Evolutionary conservation across 495 filamentous ascomycete species (phyloP), one percentile per base, ranked within the genome.

Genomic region (Penicillium waksmanii): DNA sequence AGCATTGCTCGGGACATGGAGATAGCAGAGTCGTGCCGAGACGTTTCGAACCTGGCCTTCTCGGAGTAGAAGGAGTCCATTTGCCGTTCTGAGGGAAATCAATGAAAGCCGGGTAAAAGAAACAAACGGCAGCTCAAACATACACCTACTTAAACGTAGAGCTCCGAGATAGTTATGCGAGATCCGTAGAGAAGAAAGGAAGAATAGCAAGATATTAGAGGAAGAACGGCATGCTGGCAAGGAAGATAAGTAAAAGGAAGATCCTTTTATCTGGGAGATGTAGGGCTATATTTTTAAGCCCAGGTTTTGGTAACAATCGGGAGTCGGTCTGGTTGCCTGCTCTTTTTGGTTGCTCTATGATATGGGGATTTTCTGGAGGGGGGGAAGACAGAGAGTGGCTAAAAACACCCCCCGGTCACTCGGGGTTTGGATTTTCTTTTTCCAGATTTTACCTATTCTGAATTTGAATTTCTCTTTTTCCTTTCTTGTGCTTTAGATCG

Each of bases 21-120:
- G 25, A 72, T 57, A 53, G 60, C 42, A 36, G 52, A 42, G 44
- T 61, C 61, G 36, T 58, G 62, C 17, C 57, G 57, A 25, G 53
- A 35, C 42, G 58, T 58, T 31, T 71, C 69, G 52, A 73, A 68
- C 40, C 56, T 53, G 43, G 63, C 17, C 33, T 72, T 74, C 52
- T 74, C 73, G 4, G 63, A 33, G 51, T 74, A 75, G 55, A 68
- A 70, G 49, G 69, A 68, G 51, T 70, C 68, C 77, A 80, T 79
- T 10, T 31, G 27, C 13, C 13, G 18, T 12, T 27, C 23, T 27
- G 6, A 23, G 23, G 44, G 9, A 25, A 9, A 23, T 48, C 21
- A 27, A 15, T 31, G 11, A 19, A 48, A 46, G 42, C 36, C 2
- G 12, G 36, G 15, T 12, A n/a, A n/a, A 19, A 46, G 18, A 46